Conservation (phyloP, 768 basidiomycete genomes). For the Favolaschia claudopus region DNA sequence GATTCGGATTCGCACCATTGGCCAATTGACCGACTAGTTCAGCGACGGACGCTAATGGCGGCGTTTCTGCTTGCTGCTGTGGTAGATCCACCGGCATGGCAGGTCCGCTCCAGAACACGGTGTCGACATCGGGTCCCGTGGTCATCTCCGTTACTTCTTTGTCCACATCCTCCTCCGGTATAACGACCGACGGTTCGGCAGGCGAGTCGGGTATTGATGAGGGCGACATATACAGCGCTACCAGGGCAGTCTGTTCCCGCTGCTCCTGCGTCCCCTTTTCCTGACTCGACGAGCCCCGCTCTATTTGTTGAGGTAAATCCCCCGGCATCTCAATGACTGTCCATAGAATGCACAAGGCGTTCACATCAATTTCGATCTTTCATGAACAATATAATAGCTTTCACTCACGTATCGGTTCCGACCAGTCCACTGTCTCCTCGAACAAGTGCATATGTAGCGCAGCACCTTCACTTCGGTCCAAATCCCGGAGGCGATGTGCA, state of each 20-base stretch:
- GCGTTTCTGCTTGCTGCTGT: slow-evolving; percentile 13
- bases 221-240: slow-evolving; percentile 74
- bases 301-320: slow-evolving; percentile 54
- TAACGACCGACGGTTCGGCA: slow-evolving; percentile 66
- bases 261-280: slow-evolving; percentile 78
- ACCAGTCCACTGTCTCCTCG: slow-evolving; percentile 89
- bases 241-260: slow-evolving; percentile 79
- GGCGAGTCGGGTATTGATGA: slow-evolving; percentile 83
- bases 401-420: slow-evolving; percentile 79
- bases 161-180: slow-evolving; percentile 77
- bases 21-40: slow-evolving; percentile 74
- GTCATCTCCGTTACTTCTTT: slow-evolving; percentile 69
- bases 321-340: slow-evolving; percentile 72
- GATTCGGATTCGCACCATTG: slow-evolving; percentile 46
- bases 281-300: slow-evolving; percentile 71
- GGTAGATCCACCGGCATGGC: slow-evolving; percentile 31
- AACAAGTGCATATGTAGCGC: slow-evolving; percentile 84
- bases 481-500: slow-evolving; percentile 78
- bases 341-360: slow-evolving; percentile 7
- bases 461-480: slow-evolving; percentile 89
- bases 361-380: not conserved
- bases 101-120: slow-evolving; percentile 67
- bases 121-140: slow-evolving; percentile 71
- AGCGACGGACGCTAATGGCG: slow-evolving; percentile 60
- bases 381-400: not conserved